These are phyloP conservation scores for Cutaneotrichosporon curvatum DNA, from an alignment of 1,284 basidiomycete genomes.

Conservation along the genomic window DNA sequence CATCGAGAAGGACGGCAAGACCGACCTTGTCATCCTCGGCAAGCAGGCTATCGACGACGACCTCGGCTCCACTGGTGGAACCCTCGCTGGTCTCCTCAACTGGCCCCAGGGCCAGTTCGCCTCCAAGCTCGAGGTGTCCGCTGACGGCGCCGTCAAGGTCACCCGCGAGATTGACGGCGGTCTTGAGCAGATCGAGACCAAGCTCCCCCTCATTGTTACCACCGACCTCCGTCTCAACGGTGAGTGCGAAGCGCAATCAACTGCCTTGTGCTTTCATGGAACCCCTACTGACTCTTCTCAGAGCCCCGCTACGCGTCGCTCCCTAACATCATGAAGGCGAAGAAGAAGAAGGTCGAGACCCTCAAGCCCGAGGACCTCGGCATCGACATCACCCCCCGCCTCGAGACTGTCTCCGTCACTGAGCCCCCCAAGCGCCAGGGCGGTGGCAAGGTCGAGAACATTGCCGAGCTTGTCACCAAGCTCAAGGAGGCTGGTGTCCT, in stretches of 20 bases:
- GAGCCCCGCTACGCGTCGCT: constrained; percentile 91
- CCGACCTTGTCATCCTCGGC: constrained; percentile 87
- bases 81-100: constrained; percentile 85
- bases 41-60: constrained; percentile 99
- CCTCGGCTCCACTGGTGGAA: constrained; percentile 92
- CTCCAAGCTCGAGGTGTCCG: constrained; percentile 75
- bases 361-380: constrained; percentile 71
- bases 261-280: too few species aligned
- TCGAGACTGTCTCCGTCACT: constrained; percentile 83
- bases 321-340: constrained; percentile 97
- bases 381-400: constrained; percentile 55
- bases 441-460: constrained; percentile 78
- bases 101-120: constrained; percentile 97
- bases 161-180: constrained; percentile 94
- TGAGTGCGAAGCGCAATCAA: too few species aligned
- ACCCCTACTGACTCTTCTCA: too few species aligned
- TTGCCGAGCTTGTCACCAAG: constrained; percentile 84
- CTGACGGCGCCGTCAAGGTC: constrained; percentile 63
- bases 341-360: constrained; percentile 95
- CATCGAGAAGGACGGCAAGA: constrained; percentile 53
- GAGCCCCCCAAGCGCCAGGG: constrained; percentile 89
- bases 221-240: constrained; percentile 69
- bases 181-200: constrained; percentile 70
- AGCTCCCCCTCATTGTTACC: constrained; percentile 79
- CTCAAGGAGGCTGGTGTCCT: constrained; percentile 81